Conservation (phyloP, 495 filamentous ascomycete genomes). For the Penicillium egyptiacum region DNA sequence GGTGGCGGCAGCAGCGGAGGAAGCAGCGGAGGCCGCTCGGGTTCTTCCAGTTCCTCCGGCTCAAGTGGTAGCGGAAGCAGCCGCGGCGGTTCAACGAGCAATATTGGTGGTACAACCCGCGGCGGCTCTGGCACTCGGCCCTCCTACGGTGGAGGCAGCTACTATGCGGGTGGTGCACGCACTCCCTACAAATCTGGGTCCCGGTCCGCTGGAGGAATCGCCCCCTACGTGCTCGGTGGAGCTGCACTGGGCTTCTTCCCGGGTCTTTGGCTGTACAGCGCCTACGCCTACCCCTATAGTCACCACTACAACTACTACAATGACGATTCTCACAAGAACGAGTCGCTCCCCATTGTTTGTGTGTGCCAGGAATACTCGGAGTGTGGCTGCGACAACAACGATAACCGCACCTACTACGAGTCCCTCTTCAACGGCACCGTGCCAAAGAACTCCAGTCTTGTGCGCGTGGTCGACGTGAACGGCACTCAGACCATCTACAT, state of each 20-base stretch:
- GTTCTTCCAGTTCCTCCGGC: slow-evolving; percentile 23
- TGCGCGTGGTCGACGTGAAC: slow-evolving; percentile 65
- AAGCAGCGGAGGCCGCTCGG: slow-evolving; percentile 27
- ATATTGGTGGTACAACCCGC: slow-evolving; percentile 62
- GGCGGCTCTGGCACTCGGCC: slow-evolving; percentile 57
- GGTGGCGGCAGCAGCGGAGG: slow-evolving; percentile 24
- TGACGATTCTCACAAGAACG: slow-evolving; percentile 50
- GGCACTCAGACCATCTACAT: slow-evolving; percentile 73
- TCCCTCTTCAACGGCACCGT: slow-evolving; percentile 66
- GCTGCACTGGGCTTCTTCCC: slow-evolving; percentile 60
- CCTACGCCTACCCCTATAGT: slow-evolving; percentile 66
- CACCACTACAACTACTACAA: slow-evolving; percentile 58
- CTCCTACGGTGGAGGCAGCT: slow-evolving; percentile 63
- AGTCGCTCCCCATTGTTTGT: slow-evolving; percentile 71
- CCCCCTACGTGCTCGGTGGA: slow-evolving; percentile 57
- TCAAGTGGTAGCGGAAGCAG: slow-evolving; percentile 25
- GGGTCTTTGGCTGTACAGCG: slow-evolving; percentile 56
- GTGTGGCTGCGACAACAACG: slow-evolving; percentile 84
- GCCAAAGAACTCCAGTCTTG: slow-evolving; percentile 61
- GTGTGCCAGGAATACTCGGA: slow-evolving; percentile 66
- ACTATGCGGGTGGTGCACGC: slow-evolving; percentile 75
- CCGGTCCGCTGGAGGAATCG: slow-evolving; percentile 55
- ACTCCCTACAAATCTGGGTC: slow-evolving; percentile 67
- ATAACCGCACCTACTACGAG: slow-evolving; percentile 56
- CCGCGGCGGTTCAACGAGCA: slow-evolving; percentile 35